A percentile compares a stretch with the other conserved stretches of the same genome.
Conservation (phyloP, 345 rosid species). For the Eucalyptus caleyi region DNA sequence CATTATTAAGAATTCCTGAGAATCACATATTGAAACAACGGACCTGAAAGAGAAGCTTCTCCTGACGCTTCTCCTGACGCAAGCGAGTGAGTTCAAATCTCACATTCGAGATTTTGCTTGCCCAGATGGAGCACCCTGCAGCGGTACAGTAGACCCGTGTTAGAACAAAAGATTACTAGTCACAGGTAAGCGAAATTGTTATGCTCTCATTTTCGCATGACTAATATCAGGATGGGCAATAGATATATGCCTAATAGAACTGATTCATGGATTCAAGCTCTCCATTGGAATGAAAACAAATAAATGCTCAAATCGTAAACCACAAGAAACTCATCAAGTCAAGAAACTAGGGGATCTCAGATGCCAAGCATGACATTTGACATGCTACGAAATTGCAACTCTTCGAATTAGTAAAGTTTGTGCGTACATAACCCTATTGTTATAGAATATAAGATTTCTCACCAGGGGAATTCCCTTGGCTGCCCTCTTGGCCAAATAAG, state of each 20-base stretch:
- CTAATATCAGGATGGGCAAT: neutral
- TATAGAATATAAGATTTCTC: neutral
- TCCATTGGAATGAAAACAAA: neutral
- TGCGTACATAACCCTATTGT: neutral
- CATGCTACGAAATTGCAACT: neutral
- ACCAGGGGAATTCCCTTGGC: constrained; percentile 63
- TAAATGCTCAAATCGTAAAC: neutral
- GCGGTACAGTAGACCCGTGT: neutral
- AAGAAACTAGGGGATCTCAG: neutral
- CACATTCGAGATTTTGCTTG: constrained; percentile 14
- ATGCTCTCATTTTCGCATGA: neutral
- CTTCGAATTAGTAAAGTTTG: neutral
- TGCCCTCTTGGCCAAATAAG: constrained; percentile 74
- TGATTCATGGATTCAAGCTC: neutral
- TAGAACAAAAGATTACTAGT: neutral
- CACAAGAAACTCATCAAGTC: neutral
- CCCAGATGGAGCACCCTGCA: constrained; percentile 8
- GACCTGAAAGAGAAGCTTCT: neutral
- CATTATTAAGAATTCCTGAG: neutral
- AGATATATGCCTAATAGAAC: neutral
- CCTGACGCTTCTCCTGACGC: neutral
- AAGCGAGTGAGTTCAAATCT: neutral
- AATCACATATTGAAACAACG: neutral
- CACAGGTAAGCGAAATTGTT: neutral
- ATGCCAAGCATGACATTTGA: neutral